Base-by-base conservation (phyloP, 345 rosid genomes). In the Hirschfeldia incana region DNA sequence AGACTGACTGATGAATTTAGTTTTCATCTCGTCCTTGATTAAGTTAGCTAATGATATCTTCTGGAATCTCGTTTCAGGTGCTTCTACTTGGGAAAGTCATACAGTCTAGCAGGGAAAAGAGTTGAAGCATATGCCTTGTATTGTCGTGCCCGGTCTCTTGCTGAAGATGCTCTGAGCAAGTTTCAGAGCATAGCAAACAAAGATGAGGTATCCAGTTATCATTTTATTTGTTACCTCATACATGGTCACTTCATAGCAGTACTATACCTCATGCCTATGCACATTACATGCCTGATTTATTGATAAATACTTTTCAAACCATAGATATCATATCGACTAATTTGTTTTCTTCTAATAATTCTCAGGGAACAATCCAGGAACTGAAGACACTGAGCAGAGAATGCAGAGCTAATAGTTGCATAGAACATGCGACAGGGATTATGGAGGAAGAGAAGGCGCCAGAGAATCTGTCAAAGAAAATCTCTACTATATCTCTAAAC, bases 31-130 rank as follows among this genome's bases (percentile, higher is more conserved):
- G 4, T n/a, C 67, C 67, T 6, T 32, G 67, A n/a, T 7, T n/a
- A 57, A 62, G 15, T 32, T 44, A 10, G 44, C 70, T 51, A 62
- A 46, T 73, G 63, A 29, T 76, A 46, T 71, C 29, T 62, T 80
- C 55, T 65, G 39, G 65, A 66, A 69, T 74, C 65, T 70, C 80
- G 71, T 49, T 27, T 60, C 90, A 96, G 99, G 88, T 96, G 98
- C 84, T 96, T 93, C 81, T 93, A 88, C 86, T 83, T 96, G 82
- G 98, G 94, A 53, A 88, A 79, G 76, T 93, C 98, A 6, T 93
- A 96, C 82, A 89, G 99, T 81, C 81, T 89, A 80, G 97, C 97
- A 77, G 97, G 94, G 33, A 96, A 96, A 77, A 90, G 92, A 82
- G 68, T 87, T 65, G 99, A 96, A 85, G 97, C 99, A 69, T 96